Evolutionary conservation across 495 filamentous ascomycete genomes (phyloP).

Genomic region (Venustampulla echinocandica): DNA sequence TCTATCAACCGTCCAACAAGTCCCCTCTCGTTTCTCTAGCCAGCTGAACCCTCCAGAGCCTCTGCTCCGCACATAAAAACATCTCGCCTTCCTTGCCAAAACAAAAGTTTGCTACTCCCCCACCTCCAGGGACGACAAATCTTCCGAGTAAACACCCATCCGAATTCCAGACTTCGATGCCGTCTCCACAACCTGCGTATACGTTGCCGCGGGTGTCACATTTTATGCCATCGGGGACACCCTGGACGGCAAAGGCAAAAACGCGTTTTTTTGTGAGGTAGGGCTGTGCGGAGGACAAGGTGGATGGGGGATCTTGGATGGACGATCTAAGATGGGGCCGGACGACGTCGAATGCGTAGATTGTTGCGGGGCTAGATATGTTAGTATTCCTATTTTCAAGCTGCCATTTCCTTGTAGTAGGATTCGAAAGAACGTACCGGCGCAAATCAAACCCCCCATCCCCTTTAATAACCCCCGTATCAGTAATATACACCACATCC

Average conservation of each 20-base stretch:
- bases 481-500: slow-evolving; percentile 43
- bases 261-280: slow-evolving; percentile 40
- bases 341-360: slow-evolving; percentile 23
- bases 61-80: slow-evolving; percentile 34
- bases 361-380: slow-evolving; percentile 26
- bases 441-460: slow-evolving; percentile 17
- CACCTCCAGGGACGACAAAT: slow-evolving; percentile 25
- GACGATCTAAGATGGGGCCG: too few relatives aligned
- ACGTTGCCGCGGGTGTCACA: slow-evolving; percentile 51
- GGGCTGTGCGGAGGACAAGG: slow-evolving; percentile 17
- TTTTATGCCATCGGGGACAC: slow-evolving; percentile 54
- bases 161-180: slow-evolving; percentile 52
- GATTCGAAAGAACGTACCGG: slow-evolving; percentile 11
- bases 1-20: too few relatives aligned
- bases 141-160: slow-evolving; percentile 51
- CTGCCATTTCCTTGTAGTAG: too few relatives aligned
- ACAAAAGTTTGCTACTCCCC: slow-evolving; percentile 35
- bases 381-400: too few relatives aligned
- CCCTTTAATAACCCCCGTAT: slow-evolving; percentile 34
- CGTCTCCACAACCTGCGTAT: slow-evolving; percentile 51
- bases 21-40: background rate
- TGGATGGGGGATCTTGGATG: too few relatives aligned
- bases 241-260: slow-evolving; percentile 48
- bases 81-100: slow-evolving; percentile 36
- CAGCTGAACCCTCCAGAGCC: slow-evolving; percentile 32